These are phyloP conservation scores for Diaporthe citri DNA, from an alignment of 2,329 filamentous ascomycete genomes.

Conservation along the genomic window DNA sequence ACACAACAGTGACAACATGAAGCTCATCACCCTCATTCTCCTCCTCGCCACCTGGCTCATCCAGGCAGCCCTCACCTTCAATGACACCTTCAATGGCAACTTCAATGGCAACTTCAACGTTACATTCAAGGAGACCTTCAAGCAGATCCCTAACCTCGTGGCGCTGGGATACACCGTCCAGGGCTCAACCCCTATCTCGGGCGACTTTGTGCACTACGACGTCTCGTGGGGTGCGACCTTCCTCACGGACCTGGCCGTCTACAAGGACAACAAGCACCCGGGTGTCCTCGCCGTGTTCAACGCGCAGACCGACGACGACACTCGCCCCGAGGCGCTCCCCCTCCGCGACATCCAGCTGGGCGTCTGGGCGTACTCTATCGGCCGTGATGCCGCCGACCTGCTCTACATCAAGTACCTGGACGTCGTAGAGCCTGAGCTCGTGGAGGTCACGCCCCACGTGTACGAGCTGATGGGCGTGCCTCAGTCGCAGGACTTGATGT, in stretches of 20 bases:
- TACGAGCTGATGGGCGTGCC: neutral
- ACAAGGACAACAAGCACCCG: neutral
- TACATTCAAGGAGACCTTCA: neutral
- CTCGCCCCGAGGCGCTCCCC: neutral
- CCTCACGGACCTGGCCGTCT: neutral
- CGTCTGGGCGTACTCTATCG: neutral
- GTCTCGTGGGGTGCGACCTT: neutral
- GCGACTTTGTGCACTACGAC: neutral
- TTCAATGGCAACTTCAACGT: too few species aligned
- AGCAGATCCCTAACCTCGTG: neutral
- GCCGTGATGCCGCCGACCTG: neutral
- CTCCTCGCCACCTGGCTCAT: neutral
- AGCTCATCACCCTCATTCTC: neutral
- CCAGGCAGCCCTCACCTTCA: neutral
- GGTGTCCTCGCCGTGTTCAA: neutral
- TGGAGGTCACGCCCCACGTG: neutral
- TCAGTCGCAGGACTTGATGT: neutral
- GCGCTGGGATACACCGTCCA: neutral
- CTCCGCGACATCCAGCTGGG: neutral
- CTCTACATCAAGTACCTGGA: neutral
- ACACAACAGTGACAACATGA: neutral
- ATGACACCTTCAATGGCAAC: neutral
- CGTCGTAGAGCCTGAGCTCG: neutral
- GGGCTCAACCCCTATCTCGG: neutral
- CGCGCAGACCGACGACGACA: neutral